Conservation (phyloP, 805 yeast species). For the Yarrowia alimentaria region DNA sequence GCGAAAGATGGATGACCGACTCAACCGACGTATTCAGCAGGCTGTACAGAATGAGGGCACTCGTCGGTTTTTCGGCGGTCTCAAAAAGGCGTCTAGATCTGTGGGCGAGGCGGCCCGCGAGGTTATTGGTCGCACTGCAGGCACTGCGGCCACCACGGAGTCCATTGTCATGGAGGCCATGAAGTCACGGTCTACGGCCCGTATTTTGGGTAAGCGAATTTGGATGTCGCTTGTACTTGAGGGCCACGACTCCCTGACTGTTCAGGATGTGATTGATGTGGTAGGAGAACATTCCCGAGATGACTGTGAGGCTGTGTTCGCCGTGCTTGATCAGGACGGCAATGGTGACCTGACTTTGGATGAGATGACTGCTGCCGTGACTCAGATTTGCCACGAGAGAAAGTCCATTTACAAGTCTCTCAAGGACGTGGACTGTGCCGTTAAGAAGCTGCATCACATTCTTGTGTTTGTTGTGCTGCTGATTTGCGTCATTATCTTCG, state of each 20-base stretch:
- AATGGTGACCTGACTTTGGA: conserved; percentile 41
- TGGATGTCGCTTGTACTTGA: conserved; percentile 46
- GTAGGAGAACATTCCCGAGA: conserved; percentile 37
- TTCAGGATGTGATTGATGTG: conserved; percentile 40
- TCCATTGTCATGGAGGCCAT: conserved; percentile 39
- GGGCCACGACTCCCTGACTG: conserved; percentile 38
- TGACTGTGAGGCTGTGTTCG: conserved; percentile 39
- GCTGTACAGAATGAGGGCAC: conserved; percentile 33
- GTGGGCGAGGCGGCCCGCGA: conserved; percentile 38
- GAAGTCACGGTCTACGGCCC: conserved; percentile 35
- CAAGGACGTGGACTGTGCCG: conserved; percentile 44
- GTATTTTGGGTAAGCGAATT: conserved; percentile 41
- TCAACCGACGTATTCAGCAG: conserved; percentile 32
- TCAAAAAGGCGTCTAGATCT: conserved; percentile 32
- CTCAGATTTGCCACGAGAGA: conserved; percentile 40
- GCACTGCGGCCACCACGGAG: conserved; percentile 24
- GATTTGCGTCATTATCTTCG: conserved; percentile 41
- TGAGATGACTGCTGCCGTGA: conserved; percentile 40
- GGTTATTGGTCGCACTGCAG: conserved; percentile 33
- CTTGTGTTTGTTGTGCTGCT: conserved; percentile 39
- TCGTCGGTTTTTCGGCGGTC: conserved; percentile 22
- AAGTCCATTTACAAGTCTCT: conserved; percentile 41
- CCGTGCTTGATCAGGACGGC: conserved; percentile 41
- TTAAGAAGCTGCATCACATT: conserved; percentile 42
- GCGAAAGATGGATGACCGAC: conserved; percentile 30